Base-by-base conservation (phyloP, 2,329 filamentous ascomycete genomes). In the Lachnellula subtilissima region DNA sequence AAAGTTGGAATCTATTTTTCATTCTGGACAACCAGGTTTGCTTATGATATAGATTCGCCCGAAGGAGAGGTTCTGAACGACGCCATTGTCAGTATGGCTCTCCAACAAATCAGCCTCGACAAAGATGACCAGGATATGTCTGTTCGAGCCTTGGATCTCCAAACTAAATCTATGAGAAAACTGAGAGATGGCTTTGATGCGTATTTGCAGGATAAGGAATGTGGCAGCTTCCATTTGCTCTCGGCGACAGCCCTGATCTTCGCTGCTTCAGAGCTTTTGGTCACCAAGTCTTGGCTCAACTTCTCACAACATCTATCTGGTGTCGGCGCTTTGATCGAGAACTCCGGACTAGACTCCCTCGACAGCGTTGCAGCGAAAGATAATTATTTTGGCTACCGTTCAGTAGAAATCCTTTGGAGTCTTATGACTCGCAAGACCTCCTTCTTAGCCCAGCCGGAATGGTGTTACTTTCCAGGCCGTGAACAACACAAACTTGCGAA, bases 261-360 rank as follows among this genome's bases (percentile, higher is more conserved):
- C 8, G 56, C 59, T 2, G 56, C 59, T 49, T 59, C 59, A 0
- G 59, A 61, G 35, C 42, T 61, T 1, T 23, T 61, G 2, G 50
- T 61, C 36, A 58, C 59, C 28, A 61, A 59, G 39, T 61, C 59
- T 2, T 61, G 59, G 59, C 36, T 50, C 12, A 57, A 57, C 0
- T 61, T 59, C 28, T 53, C 59, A 7, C 50, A 57, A 3, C 59
- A 61, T 49, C 43, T 61, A 7, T 52, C 51, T 32, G 59, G 59
- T 22, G 56, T 59, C 4, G 59, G 59, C 4, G 59, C 59, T 11
- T 54, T 61, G 42, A 61, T 61, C 45, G 56, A 61, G 28, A 54
- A 61, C 36, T 50, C 56, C 17, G 56, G 59, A 8, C 54, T 47
- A 19, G 28, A 36, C 15, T 47, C 49, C 11, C 53, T 61, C 9